These are phyloP conservation scores for Ophiocytium majus DNA, from an alignment of 352 stramenopile species.

Conservation along the genomic window DNA sequence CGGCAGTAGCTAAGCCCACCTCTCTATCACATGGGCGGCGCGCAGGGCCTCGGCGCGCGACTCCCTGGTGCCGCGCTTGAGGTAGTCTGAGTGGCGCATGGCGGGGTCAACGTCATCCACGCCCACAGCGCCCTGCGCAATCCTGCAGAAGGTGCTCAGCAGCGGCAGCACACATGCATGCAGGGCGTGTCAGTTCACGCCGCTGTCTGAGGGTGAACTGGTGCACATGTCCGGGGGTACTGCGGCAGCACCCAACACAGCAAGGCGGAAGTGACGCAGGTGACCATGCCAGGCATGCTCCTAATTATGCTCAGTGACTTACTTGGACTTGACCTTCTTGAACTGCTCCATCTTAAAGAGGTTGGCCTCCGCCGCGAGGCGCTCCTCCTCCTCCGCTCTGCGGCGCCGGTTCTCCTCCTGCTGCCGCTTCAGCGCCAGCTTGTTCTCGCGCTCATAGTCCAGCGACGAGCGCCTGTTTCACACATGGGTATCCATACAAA, in stretches of 20 bases:
- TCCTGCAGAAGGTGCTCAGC: too few relatives aligned
- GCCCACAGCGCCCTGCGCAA: too few relatives aligned
- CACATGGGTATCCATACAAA: background rate
- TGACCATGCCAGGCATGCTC: too few relatives aligned
- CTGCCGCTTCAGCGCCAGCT: background rate
- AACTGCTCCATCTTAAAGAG: constrained; percentile 50
- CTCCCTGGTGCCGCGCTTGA: background rate
- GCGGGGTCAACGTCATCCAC: too few relatives aligned
- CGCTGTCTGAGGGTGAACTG: too few relatives aligned
- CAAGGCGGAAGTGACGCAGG: too few relatives aligned
- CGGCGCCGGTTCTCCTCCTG: background rate
- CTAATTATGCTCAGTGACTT: too few relatives aligned
- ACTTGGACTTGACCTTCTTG: constrained; percentile 43
- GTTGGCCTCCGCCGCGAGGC: constrained; percentile 28
- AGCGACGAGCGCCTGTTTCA: background rate
- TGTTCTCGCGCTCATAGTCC: background rate
- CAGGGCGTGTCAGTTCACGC: too few relatives aligned
- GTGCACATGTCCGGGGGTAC: too few relatives aligned
- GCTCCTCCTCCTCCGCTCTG: constrained; percentile 19
- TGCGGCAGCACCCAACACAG: too few relatives aligned
- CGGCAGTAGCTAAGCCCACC: too few relatives aligned
- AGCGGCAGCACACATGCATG: too few relatives aligned
- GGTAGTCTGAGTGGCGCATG: background rate
- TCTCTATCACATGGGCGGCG: background rate
- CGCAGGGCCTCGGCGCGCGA: background rate